Conservation (phyloP, 2,329 filamentous ascomycete species). For the Calonectria montana region DNA sequence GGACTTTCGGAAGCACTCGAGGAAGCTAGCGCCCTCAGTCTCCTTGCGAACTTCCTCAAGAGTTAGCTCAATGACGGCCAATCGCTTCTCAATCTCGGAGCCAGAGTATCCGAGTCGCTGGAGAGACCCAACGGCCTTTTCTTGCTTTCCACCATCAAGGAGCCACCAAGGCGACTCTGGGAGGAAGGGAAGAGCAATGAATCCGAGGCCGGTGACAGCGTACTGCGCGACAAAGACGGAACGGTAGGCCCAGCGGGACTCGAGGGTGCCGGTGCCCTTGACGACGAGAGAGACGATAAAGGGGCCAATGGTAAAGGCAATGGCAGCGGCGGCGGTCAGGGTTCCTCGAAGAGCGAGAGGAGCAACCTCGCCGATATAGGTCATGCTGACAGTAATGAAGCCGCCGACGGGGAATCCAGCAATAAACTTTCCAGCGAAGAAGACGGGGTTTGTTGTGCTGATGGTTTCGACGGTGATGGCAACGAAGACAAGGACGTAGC, state of each 20-base stretch:
- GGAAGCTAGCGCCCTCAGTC: conserved; percentile 28
- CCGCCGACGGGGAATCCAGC: conserved; percentile 29
- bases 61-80: conserved; percentile 28
- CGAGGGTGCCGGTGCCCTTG: conserved; percentile 21
- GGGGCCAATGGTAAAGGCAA: conserved; percentile 31
- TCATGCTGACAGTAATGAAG: conserved; percentile 31
- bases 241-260: conserved; percentile 30
- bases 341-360: conserved; percentile 31
- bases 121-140: conserved; percentile 22
- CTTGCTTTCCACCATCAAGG: conserved; percentile 20
- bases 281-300: conserved; percentile 29
- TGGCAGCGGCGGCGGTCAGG: conserved; percentile 26
- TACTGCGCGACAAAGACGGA: conserved; percentile 33
- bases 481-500: conserved; percentile 27
- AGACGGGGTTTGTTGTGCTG: conserved; percentile 30
- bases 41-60: conserved; percentile 29
- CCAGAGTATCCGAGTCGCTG: conserved; percentile 24
- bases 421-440: conserved; percentile 35
- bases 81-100: conserved; percentile 25
- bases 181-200: conserved; percentile 27
- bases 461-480: conserved; percentile 32
- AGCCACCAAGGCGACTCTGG: conserved; percentile 36
- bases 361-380: conserved; percentile 33
- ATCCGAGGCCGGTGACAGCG: conserved; percentile 26
- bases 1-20: conserved; percentile 36